Evolutionary conservation across 2,329 filamentous ascomycete genomes (phyloP).

Genomic region (Dryadomyces quercus-mongolicae): DNA sequence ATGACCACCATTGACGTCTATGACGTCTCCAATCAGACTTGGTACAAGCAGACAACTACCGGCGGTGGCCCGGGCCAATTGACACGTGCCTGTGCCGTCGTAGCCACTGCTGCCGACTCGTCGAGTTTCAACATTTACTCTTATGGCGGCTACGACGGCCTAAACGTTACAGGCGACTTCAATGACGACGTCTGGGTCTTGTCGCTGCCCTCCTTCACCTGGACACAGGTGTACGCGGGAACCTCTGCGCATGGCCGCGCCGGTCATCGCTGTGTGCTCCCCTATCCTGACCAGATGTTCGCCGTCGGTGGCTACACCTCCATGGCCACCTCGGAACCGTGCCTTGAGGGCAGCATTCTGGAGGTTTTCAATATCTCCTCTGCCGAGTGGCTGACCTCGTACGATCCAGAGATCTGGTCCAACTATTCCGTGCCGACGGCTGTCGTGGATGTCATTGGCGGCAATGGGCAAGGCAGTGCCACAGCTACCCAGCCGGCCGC

Average conservation of each 20-base stretch:
- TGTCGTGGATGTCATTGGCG: slow-evolving; percentile 56
- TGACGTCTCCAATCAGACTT: slow-evolving; percentile 56
- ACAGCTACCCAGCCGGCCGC: slow-evolving; percentile 52
- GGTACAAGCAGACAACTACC: slow-evolving; percentile 63
- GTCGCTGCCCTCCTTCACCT: slow-evolving; percentile 68
- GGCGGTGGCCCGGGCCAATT: slow-evolving; percentile 46
- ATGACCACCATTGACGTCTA: slow-evolving; percentile 66
- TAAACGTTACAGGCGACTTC: slow-evolving; percentile 25
- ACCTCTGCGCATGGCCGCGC: slow-evolving; percentile 44
- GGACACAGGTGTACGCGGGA: slow-evolving; percentile 45
- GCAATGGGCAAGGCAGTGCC: slow-evolving; percentile 53
- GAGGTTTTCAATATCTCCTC: slow-evolving; percentile 63
- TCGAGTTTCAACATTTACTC: slow-evolving; percentile 77
- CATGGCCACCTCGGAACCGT: slow-evolving; percentile 20
- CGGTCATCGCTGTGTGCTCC: slow-evolving; percentile 63
- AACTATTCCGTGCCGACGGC: slow-evolving; percentile 58
- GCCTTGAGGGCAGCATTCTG: slow-evolving; percentile 40
- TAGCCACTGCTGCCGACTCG: slow-evolving; percentile 56
- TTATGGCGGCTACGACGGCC: slow-evolving; percentile 61
- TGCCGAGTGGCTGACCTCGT: slow-evolving; percentile 56
- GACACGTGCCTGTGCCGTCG: slow-evolving; percentile 60
- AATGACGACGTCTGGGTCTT: slow-evolving; percentile 69
- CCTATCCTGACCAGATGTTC: slow-evolving; percentile 72
- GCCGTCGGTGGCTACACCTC: slow-evolving; percentile 55
- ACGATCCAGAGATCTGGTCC: slow-evolving; percentile 50